phyloP scores from a whole-genome alignment of 1,284 basidiomycete species.

The Heterobasidion parviporum region DNA sequence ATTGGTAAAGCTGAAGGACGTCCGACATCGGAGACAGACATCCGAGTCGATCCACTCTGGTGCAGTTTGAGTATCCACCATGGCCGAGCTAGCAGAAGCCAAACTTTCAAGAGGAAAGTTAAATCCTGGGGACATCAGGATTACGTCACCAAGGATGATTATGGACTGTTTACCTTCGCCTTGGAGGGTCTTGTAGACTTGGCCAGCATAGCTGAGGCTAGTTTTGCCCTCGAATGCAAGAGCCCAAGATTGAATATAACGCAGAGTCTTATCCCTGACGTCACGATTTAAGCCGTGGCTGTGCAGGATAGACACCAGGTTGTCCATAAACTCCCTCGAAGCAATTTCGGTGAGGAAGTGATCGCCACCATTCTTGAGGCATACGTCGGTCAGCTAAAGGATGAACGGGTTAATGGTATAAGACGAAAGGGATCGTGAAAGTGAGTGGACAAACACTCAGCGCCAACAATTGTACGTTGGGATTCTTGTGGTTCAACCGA shows the following conservation, averaged over 20 bases:
- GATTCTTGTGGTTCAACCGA: slow-evolving; percentile 89
- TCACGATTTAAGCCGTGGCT: slow-evolving; percentile 69
- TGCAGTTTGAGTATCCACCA: slow-evolving; percentile 83
- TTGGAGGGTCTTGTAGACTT: slow-evolving; percentile 74
- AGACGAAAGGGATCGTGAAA: slow-evolving; percentile 4
- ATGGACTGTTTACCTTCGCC: slow-evolving; percentile 50
- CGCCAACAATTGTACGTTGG: slow-evolving; percentile 88
- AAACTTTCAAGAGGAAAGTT: slow-evolving; percentile 79
- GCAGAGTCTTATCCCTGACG: slow-evolving; percentile 77
- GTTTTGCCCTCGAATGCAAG: slow-evolving; percentile 81
- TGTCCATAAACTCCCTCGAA: slow-evolving; percentile 91
- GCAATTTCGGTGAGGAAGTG: slow-evolving; percentile 81
- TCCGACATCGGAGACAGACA: slow-evolving; percentile 89
- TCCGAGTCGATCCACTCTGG: slow-evolving; percentile 98
- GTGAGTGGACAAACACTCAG: slow-evolving; percentile 49
- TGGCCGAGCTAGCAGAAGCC: slow-evolving; percentile 60
- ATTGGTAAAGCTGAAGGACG: slow-evolving; percentile 91
- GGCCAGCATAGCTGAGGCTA: slow-evolving; percentile 67
- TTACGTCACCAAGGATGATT: background rate
- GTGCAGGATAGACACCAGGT: slow-evolving; percentile 77
- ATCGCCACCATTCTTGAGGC: slow-evolving; percentile 97
- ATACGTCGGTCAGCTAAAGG: slow-evolving; percentile 78
- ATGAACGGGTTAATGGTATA: background rate
- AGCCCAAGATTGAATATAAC: slow-evolving; percentile 89
- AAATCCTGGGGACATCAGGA: slow-evolving; percentile 41